These are phyloP conservation scores for Gigaspora rosea DNA, from an alignment of 192 early-diverging fungal genomes.

Conservation along the genomic window DNA sequence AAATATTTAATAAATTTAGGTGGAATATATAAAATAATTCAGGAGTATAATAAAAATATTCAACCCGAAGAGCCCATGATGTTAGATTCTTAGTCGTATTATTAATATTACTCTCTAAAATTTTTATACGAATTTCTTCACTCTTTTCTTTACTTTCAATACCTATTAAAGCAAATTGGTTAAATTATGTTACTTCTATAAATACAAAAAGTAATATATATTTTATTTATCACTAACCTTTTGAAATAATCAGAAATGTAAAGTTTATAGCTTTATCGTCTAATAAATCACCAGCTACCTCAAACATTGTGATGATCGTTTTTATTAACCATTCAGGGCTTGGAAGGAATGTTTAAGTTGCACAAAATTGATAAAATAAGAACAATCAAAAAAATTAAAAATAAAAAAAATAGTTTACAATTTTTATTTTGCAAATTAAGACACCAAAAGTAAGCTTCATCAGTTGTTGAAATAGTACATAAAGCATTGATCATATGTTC, in stretches of 20 bases:
- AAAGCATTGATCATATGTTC: slow-evolving; percentile 26
- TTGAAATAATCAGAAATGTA: neutral
- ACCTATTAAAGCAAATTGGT: neutral
- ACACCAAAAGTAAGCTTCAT: slow-evolving; percentile 17
- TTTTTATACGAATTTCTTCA: neutral
- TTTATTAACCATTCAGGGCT: slow-evolving; percentile 22
- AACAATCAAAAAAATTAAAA: neutral
- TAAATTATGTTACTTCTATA: neutral
- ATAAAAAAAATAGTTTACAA: neutral
- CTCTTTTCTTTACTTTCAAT: neutral
- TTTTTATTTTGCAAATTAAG: neutral
- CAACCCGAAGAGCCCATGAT: neutral
- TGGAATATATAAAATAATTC: neutral
- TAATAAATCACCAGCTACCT: slow-evolving; percentile 8
- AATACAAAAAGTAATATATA: neutral
- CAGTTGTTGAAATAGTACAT: neutral
- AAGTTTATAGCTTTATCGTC: neutral
- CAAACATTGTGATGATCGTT: slow-evolving; percentile 2
- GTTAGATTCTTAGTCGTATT: neutral
- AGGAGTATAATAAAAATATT: neutral
- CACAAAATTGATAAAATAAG: neutral
- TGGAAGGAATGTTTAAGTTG: slow-evolving; percentile 3
- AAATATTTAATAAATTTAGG: neutral
- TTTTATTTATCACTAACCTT: neutral
- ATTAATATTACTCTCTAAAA: neutral